phyloP scores from a whole-genome alignment of 1,284 basidiomycete genomes.

The Dichomitus squalens region DNA sequence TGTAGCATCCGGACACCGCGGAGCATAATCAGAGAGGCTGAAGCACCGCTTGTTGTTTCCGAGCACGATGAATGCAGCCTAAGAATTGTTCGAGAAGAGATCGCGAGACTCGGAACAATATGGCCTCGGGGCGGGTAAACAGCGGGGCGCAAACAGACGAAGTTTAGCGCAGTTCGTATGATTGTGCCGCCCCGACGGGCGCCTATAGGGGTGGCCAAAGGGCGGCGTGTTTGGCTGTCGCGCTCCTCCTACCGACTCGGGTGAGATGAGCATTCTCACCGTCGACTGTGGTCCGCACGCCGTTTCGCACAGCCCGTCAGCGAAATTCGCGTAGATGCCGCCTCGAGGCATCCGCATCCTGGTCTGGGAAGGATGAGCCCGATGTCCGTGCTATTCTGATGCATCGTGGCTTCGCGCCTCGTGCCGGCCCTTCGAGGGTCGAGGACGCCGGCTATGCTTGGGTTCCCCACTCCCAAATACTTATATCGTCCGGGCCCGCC shows the following conservation, averaged over 20 bases:
- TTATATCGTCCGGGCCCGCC: conserved; percentile 15
- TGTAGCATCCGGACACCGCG: not conserved
- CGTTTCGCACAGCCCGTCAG: conserved; percentile 6
- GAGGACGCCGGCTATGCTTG: no score
- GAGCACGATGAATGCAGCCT: not conserved
- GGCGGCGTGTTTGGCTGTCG: no score
- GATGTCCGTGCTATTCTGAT: conserved; percentile 17
- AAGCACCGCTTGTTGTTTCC: not conserved
- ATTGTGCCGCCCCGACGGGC: no score
- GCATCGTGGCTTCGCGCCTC: conserved; percentile 22
- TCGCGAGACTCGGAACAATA: conserved; percentile 5
- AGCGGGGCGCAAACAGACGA: conserved; percentile 18
- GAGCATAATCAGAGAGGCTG: not conserved
- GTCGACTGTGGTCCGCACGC: not conserved
- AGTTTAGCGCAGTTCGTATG: no score
- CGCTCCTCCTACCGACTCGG: not conserved
- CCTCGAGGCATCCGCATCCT: conserved; percentile 26
- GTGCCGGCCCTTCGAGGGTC: no score
- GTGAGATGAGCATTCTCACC: not conserved
- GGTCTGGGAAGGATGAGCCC: conserved; percentile 16
- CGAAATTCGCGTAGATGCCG: conserved; percentile 17
- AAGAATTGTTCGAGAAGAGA: not conserved
- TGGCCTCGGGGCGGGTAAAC: conserved; percentile 11
- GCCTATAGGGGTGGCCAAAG: no score
- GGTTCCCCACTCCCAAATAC: conserved; percentile 11